Conservation (phyloP, 2,329 filamentous ascomycete genomes). For the Aspergillus piperis region DNA sequence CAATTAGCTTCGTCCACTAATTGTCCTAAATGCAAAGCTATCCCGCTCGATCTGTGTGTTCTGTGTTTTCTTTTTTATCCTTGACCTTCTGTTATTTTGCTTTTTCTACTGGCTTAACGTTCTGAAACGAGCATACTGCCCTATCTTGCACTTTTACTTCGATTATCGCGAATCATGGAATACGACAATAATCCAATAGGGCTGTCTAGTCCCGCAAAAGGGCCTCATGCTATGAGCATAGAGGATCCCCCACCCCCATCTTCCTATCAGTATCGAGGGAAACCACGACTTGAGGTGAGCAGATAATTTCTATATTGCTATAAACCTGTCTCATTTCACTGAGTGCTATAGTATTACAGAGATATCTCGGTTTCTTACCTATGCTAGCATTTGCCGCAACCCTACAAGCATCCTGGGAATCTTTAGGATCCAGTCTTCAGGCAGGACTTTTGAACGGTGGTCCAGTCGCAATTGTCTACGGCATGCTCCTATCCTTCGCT, state of each 20-base stretch:
- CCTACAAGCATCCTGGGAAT: conserved; percentile 39
- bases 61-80: too few relatives aligned
- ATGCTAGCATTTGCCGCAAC: conserved; percentile 37
- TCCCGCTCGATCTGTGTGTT: not conserved
- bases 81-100: too few relatives aligned
- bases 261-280: not conserved
- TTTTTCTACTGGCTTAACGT: too few relatives aligned
- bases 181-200: not conserved
- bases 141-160: too few relatives aligned
- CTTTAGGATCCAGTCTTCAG: conserved; percentile 12
- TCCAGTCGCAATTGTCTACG: conserved; percentile 31
- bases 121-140: not conserved
- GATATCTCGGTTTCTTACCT: conserved; percentile 32
- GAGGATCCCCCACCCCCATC: not conserved
- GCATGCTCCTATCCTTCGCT: conserved; percentile 28
- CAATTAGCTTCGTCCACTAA: not conserved
- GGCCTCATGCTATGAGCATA: not conserved
- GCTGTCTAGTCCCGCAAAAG: not conserved
- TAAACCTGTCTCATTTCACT: not conserved
- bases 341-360: not conserved
- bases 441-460: conserved; percentile 27
- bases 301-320: fast-evolving
- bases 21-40: not conserved
- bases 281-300: conserved; percentile 7
- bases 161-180: not conserved